A percentile compares a stretch with the other conserved stretches of the same genome.
Conservation (phyloP, 345 rosid species). For the Orychophragmus violaceus region DNA sequence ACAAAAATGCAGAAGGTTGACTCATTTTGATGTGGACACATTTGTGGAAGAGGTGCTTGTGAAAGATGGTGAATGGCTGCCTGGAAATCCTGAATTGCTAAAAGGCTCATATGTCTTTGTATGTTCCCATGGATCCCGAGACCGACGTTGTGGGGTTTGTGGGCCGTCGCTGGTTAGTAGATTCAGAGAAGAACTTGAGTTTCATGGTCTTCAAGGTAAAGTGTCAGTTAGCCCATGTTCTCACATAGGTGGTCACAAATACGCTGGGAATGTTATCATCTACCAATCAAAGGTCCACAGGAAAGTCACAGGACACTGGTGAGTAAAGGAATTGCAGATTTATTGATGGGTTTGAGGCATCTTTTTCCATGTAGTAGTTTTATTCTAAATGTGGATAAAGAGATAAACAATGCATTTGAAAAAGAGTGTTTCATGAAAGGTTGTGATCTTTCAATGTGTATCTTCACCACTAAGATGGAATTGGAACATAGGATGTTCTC, state of each 20-base stretch:
- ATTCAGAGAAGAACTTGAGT: constrained; percentile 84
- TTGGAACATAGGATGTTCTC: background rate
- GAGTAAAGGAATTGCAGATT: constrained; percentile 18
- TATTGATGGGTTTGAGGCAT: background rate
- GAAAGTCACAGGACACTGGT: constrained; percentile 83
- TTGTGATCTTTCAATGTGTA: background rate
- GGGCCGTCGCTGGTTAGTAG: constrained; percentile 75
- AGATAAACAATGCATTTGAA: background rate
- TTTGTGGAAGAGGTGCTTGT: constrained; percentile 98
- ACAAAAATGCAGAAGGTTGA: constrained; percentile 79
- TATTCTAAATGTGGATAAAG: background rate
- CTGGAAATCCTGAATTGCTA: constrained; percentile 78
- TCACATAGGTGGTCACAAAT: constrained; percentile 92
- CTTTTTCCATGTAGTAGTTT: background rate
- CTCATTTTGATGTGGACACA: constrained; percentile 97
- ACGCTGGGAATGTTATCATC: constrained; percentile 92
- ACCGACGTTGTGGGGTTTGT: constrained; percentile 88
- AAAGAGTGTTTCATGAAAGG: background rate
- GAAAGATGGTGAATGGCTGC: constrained; percentile 88
- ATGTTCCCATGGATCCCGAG: constrained; percentile 90
- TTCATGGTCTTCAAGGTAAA: constrained; percentile 65
- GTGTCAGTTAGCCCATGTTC: constrained; percentile 96
- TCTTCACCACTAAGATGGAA: background rate
- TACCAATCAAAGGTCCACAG: constrained; percentile 56
- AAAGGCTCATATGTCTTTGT: constrained; percentile 84